Conservation (phyloP, 148 eudicot species). For the Persicaria maculosa region DNA sequence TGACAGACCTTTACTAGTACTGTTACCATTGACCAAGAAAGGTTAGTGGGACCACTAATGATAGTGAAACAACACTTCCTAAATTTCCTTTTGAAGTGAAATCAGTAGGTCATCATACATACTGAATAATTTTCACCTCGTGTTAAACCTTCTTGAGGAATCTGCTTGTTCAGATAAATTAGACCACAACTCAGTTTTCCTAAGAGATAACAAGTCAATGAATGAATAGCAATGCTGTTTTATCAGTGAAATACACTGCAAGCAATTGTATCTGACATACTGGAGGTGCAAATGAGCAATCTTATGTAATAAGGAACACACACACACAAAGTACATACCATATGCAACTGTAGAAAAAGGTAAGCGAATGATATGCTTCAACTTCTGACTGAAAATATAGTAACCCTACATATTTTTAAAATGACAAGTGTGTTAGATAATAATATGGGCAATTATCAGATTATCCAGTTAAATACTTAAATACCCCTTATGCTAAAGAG, state of each 20-base stretch:
- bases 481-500: neutral
- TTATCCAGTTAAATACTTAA: neutral
- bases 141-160: neutral
- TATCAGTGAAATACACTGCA: neutral
- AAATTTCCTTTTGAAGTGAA: neutral
- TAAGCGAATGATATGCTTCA: conserved; percentile 84
- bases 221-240: neutral
- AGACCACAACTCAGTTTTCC: neutral
- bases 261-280: neutral
- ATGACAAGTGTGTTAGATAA: neutral
- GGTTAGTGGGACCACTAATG: neutral
- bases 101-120: neutral
- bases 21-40: neutral
- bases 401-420: conserved; percentile 62
- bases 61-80: neutral
- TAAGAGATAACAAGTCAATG: neutral
- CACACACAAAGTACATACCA: conserved; percentile 40
- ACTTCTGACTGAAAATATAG: conserved; percentile 86
- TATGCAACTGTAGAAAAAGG: conserved; percentile 81
- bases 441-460: neutral
- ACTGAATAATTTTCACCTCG: neutral
- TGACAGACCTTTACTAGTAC: neutral
- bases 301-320: neutral
- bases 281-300: neutral
- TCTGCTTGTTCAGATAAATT: neutral